phyloP scores from a whole-genome alignment of 106 monocot species.

The Chionographis japonica region DNA sequence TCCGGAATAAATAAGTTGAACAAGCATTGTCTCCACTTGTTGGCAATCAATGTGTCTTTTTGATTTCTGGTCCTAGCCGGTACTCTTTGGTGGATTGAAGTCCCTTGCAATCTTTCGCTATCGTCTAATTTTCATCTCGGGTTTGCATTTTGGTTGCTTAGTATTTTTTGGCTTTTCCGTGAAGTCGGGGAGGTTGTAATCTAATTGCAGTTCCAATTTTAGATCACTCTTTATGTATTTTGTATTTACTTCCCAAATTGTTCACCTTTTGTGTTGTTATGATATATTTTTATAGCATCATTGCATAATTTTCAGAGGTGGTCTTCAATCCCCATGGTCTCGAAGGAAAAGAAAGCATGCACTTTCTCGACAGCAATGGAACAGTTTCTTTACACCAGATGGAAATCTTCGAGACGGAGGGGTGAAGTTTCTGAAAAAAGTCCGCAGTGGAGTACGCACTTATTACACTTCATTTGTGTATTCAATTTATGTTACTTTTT shows the following conservation, averaged over 20 bases:
- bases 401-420: constrained; percentile 74
- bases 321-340: constrained; percentile 49
- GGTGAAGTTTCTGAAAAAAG: constrained; percentile 79
- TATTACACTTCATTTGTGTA: neutral
- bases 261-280: neutral
- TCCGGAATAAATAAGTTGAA: too few species aligned
- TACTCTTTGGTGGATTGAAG: too few species aligned
- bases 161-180: too few species aligned
- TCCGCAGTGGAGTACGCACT: constrained; percentile 73
- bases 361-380: constrained; percentile 46
- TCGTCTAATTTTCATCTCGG: too few species aligned
- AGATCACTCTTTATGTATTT: too few species aligned
- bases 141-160: too few species aligned
- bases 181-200: too few species aligned
- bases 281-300: neutral
- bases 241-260: neutral
- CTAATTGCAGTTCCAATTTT: too few species aligned
- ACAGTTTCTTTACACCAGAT: constrained; percentile 43
- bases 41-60: too few species aligned
- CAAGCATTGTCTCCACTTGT: too few species aligned
- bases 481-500: neutral
- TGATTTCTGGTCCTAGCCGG: too few species aligned
- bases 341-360: constrained; percentile 41
- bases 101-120: too few species aligned
- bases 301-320: constrained; percentile 27